Conservation (phyloP, 345 rosid genomes). For the Sisymbrium altissimum region DNA sequence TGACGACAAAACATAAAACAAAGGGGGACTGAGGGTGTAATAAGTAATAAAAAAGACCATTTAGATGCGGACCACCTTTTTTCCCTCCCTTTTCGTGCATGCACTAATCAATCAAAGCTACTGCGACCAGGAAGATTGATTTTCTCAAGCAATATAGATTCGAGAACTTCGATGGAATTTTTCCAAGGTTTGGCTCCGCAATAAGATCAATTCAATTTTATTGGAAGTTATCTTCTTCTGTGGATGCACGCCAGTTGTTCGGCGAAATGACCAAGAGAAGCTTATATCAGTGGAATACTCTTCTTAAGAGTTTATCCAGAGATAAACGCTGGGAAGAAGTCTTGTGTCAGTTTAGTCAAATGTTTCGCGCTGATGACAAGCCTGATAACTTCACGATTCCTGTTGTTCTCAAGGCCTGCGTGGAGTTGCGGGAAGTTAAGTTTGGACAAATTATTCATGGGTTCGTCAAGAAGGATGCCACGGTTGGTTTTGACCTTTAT, state of each 20-base stretch:
- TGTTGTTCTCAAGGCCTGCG: constrained; percentile 49
- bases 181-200: neutral
- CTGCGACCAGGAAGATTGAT: neutral
- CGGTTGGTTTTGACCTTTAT: constrained; percentile 37
- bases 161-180: neutral
- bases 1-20: too few species aligned
- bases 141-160: constrained; percentile 7
- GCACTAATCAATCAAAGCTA: neutral
- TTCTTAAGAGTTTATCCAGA: constrained; percentile 44
- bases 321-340: constrained; percentile 35
- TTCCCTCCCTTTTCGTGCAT: neutral
- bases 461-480: constrained; percentile 33
- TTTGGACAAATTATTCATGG: constrained; percentile 49
- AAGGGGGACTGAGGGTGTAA: too few species aligned
- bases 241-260: constrained; percentile 47
- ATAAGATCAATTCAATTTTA: neutral
- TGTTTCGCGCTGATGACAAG: constrained; percentile 30
- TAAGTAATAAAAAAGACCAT: too few species aligned
- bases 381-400: constrained; percentile 51
- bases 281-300: constrained; percentile 44
- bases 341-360: constrained; percentile 32
- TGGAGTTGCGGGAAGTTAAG: constrained; percentile 34
- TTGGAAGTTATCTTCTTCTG: constrained; percentile 1
- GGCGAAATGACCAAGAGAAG: constrained; percentile 45
- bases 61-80: too few species aligned